Evolutionary conservation across 2,329 filamentous ascomycete species (phyloP).

Genomic region (Hirsutella thompsonii): DNA sequence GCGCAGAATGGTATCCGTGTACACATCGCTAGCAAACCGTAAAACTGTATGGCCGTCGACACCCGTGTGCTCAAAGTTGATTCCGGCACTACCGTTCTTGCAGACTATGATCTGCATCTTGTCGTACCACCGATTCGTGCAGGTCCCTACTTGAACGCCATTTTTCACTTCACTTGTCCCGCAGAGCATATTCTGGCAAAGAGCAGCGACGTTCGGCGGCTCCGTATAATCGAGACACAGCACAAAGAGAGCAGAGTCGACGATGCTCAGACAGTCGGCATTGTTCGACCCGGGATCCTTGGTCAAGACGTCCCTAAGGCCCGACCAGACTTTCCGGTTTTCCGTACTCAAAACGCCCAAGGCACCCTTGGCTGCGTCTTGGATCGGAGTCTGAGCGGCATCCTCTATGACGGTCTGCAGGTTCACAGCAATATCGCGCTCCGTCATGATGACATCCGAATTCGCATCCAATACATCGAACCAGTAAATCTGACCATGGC

Average conservation of each 20-base stretch:
- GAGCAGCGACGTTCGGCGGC: conserved; percentile 62
- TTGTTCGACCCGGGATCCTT: conserved; percentile 85
- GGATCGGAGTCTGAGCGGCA: conserved; percentile 76
- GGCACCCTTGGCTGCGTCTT: conserved; percentile 90
- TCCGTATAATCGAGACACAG: conserved; percentile 90
- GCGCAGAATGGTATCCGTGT: conserved; percentile 92
- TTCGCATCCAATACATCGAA: conserved; percentile 95
- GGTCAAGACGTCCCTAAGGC: conserved; percentile 75
- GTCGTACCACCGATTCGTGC: conserved; percentile 98
- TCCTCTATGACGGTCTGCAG: conserved; percentile 87
- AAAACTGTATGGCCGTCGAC: conserved; percentile 96
- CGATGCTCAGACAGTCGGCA: conserved; percentile 86
- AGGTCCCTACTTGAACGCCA: conserved; percentile 92
- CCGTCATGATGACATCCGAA: conserved; percentile 91
- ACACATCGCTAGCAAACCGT: conserved; percentile 89
- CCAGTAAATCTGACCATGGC: conserved; percentile 96
- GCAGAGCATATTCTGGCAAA: conserved; percentile 98
- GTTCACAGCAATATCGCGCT: conserved; percentile 85
- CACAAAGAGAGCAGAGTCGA: conserved; percentile 87
- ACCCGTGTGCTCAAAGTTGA: conserved; percentile 98
- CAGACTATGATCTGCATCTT: conserved; percentile 98
- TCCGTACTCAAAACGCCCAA: conserved; percentile 90
- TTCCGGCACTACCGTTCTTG: conserved; percentile 94
- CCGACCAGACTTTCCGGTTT: conserved; percentile 93
- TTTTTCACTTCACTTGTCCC: conserved; percentile 84